These are phyloP conservation scores for Mortierella sp. DNA, from an alignment of 371 early-diverging fungal genomes.

Conservation along the genomic window DNA sequence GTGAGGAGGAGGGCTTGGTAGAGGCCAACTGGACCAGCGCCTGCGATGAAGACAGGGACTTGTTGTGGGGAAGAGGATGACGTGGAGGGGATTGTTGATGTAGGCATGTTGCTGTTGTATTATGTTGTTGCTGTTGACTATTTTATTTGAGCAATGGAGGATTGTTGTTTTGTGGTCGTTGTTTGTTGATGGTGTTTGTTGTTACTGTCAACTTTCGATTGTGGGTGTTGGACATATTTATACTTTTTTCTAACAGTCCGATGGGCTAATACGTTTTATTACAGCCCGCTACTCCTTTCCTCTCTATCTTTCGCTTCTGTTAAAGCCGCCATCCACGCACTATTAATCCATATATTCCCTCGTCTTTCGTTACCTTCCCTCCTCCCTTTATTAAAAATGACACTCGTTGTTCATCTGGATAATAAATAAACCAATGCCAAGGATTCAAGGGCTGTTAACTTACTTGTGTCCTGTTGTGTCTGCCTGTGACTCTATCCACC, in stretches of 20 bases:
- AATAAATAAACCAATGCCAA: too few species aligned
- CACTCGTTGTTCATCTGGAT: too few species aligned
- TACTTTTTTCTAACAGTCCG: not conserved
- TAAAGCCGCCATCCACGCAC: too few species aligned
- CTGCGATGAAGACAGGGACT: slow-evolving; percentile 50
- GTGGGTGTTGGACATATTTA: not conserved
- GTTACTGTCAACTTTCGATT: not conserved
- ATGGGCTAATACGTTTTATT: not conserved
- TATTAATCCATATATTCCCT: too few species aligned
- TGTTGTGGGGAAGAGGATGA: not conserved
- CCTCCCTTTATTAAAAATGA: too few species aligned
- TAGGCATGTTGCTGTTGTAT: not conserved
- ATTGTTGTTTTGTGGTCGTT: not conserved
- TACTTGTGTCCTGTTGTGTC: too few species aligned
- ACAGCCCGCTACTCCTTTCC: not conserved
- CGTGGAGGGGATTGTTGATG: not conserved
- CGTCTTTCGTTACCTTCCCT: too few species aligned
- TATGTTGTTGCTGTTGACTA: too few species aligned
- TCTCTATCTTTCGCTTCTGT: not conserved
- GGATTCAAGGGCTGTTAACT: too few species aligned
- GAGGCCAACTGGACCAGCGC: slow-evolving; percentile 54
- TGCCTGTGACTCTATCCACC: too few species aligned
- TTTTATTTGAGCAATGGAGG: too few species aligned
- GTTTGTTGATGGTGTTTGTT: not conserved
- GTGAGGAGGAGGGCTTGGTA: slow-evolving; percentile 42